Base-by-base conservation (phyloP, 345 rosid genomes). In the Hibiscus mutabilis region DNA sequence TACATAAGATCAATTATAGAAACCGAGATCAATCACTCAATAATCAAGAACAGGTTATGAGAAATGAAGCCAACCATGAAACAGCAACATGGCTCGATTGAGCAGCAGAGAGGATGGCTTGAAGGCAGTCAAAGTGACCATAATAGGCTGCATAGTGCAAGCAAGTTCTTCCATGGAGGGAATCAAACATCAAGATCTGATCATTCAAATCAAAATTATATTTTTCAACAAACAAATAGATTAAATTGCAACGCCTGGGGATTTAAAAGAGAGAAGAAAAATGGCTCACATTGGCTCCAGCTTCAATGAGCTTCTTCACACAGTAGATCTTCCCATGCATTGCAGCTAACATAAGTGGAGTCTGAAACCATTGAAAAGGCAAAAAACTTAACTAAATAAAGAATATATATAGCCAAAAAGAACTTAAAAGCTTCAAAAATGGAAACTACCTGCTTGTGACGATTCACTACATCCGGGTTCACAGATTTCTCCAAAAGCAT, bases 271-370 rank as follows among this genome's bases (percentile, higher is more conserved):
- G 46, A 19, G 74, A 66, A 44, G 40, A 68, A 60, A 19, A 59
- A 40, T 15, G 53, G 52, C 90, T 66, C 85, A 95, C 99, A 86
- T 96, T 92, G 78, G 98, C 99, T 66, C 98, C 99, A 21, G 95
- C 96, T 82, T 86, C 91, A 59, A 94, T 79, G 66, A 96, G 93
- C 85, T 84, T 92, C 82, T 85, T 78, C 81, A 96, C 81, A 69
- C 98, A 96, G 31, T 77, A 71, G 76, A 88, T 88, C 81, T 85
- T 96, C 27, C 99, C 99, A 71, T 88, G 86, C 97, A 96, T 96
- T 72, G 98, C 97, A 69, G 99, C 98, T 64, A 96, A 73, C 99
- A 92, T 96, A 59, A 96, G 89, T 12, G 99, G 99, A 75, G 98
- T 89, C 99, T 96, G 68, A 58, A 37, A 69, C 63, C 76, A 74